Evolutionary conservation across 1,284 basidiomycete species (phyloP), one percentile per base, ranked within the genome.

Genomic region (Ceratobasidium sp.): DNA sequence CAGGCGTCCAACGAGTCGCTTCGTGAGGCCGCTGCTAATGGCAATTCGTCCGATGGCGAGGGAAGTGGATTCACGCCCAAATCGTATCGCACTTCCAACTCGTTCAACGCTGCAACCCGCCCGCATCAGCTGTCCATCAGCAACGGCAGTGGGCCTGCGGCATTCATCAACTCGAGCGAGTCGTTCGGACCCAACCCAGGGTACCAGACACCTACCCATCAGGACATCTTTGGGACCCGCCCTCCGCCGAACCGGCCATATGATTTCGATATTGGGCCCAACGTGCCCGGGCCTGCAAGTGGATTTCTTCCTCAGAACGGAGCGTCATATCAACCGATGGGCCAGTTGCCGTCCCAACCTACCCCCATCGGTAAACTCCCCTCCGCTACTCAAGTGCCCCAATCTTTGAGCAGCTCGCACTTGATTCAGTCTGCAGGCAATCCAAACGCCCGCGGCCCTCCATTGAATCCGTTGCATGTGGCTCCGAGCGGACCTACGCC

Each of bases 301-400:
- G 32, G 34, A n/a, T 65, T 65, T 53, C 20, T 65, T 34, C 43
- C 57, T 32, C 47, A 65, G 38, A 45, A 27, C 35, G 62, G 58
- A 22, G 43, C 34, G 3, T 50, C 47, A 25, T 65, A 65, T 40
- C 62, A 52, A 27, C 7, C 62, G 8, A 40, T 65, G 32, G 62
- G 49, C 3, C 62, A 32, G 22, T 25, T 53, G 7, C 31, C 27
- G 10, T 45, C 49, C 27, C 62, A 50, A 29, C 62, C 62, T 7
- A 38, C 34, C 20, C 62, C 62, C 27, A 52, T 53, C 34, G 62
- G 62, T 17, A 65, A 50, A 42, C 25, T 22, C 47, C 45, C 49
- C 34, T 34, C 70, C n/a, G 27, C 49, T 42, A 31, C 68, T 15
- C 68, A 68, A 22, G 55, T 74, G 80, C 25, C 47, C 17, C 68